Evolutionary conservation across 2,329 filamentous ascomycete genomes (phyloP).

Genomic region (Xylaria sp.): DNA sequence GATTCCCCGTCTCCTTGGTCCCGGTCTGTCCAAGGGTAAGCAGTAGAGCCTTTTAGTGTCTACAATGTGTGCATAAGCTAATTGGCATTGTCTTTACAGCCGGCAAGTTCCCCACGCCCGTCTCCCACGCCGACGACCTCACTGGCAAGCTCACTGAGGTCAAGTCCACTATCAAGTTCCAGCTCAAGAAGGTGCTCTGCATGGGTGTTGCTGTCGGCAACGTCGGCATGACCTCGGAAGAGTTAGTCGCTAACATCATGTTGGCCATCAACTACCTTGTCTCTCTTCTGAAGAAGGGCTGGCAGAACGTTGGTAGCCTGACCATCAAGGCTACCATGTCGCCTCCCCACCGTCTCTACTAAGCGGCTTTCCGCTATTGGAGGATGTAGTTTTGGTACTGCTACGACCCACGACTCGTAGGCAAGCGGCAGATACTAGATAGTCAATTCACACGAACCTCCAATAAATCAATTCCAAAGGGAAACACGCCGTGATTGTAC

Average conservation of each 20-base stretch:
- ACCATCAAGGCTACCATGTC: conserved; percentile 99
- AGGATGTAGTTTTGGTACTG: conserved; percentile 39
- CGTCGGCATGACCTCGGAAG: conserved; percentile 95
- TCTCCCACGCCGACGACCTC: conserved; percentile 96
- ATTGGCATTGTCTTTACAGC: conserved; percentile 59
- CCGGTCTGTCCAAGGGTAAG: conserved; percentile 94
- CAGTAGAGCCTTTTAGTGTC: background rate
- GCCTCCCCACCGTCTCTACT: conserved; percentile 97
- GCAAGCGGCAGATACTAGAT: conserved; percentile 31
- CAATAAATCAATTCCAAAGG: background rate
- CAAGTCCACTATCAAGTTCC: conserved; percentile 99
- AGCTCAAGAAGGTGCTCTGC: conserved; percentile 99
- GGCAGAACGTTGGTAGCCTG: conserved; percentile 99
- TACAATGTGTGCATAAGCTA: conserved; percentile 1
- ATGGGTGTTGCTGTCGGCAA: conserved; percentile 99
- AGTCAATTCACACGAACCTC: conserved; percentile 38
- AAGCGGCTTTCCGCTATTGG: conserved; percentile 49
- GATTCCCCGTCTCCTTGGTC: conserved; percentile 98
- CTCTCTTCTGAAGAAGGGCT: conserved; percentile 99
- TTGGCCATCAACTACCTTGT: conserved; percentile 99
- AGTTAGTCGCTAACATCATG: conserved; percentile 99
- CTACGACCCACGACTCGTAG: conserved; percentile 25
- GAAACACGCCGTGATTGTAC: background rate
- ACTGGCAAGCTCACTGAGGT: conserved; percentile 96
- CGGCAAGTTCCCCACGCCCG: conserved; percentile 99